These are phyloP conservation scores for Sarcomyxa edulis DNA, from an alignment of 768 basidiomycete species.

Conservation along the genomic window DNA sequence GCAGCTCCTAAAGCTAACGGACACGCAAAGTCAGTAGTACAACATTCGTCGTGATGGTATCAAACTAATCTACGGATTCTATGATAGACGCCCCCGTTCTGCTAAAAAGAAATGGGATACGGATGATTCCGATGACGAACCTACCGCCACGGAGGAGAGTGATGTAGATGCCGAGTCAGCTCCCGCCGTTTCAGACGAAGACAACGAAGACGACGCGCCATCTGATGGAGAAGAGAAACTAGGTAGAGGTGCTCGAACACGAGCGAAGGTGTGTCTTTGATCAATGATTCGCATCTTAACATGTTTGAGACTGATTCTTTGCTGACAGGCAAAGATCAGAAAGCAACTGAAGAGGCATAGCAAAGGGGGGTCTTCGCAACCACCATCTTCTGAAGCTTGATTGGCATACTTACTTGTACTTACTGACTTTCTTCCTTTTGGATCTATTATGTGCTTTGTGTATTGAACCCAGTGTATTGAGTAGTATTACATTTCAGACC, in stretches of 20 bases:
- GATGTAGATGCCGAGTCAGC: constrained; percentile 28
- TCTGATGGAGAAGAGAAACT: constrained; percentile 27
- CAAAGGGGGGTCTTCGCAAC: neutral
- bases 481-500: too few species aligned
- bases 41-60: too few species aligned
- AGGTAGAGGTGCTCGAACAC: constrained; percentile 31
- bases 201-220: constrained; percentile 18
- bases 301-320: neutral
- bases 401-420: too few species aligned
- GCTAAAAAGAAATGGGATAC: constrained; percentile 32
- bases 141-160: constrained; percentile 25
- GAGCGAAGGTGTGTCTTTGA: constrained; percentile 29
- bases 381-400: neutral
- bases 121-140: constrained; percentile 24
- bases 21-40: constrained; percentile 41
- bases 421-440: too few species aligned
- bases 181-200: constrained; percentile 19
- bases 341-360: constrained; percentile 1
- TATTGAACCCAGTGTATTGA: too few species aligned
- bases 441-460: too few species aligned
- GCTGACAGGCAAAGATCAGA: constrained; percentile 6
- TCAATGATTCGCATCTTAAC: neutral
- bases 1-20: constrained; percentile 43
- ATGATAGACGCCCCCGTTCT: too few species aligned
- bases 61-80: too few species aligned